A percentile compares a stretch with the other conserved stretches of the same genome.
phyloP scores from a whole-genome alignment of 179 eudicot genomes.

The Vitellaria paradoxa region DNA sequence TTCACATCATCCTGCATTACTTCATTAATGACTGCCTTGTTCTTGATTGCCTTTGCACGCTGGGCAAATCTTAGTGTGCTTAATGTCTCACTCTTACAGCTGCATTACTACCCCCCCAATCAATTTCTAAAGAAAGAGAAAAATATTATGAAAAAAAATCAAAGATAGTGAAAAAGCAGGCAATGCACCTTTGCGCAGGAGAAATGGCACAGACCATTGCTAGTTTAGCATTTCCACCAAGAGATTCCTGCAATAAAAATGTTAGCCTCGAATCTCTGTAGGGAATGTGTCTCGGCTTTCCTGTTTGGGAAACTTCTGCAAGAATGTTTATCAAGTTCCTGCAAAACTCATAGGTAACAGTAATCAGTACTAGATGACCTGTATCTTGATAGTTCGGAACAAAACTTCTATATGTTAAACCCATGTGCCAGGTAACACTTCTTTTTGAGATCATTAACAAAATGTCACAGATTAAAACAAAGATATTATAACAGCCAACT shows the following conservation, averaged over 20 bases:
- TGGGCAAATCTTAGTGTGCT: constrained; percentile 98
- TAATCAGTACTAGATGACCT: constrained; percentile 7
- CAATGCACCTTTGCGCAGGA: constrained; percentile 66
- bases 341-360: constrained; percentile 21
- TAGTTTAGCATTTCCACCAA: constrained; percentile 97
- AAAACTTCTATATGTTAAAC: no score
- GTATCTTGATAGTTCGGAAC: no score
- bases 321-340: constrained; percentile 95
- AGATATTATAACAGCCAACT: no score
- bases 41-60: constrained; percentile 96
- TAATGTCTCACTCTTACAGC: constrained; percentile 91
- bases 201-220: constrained; percentile 99
- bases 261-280: constrained; percentile 96
- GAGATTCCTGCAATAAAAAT: constrained; percentile 94
- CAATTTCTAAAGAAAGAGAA: neutral
- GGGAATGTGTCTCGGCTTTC: constrained; percentile 93
- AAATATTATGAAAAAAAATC: neutral
- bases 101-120: constrained; percentile 25
- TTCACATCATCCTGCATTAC: constrained; percentile 91
- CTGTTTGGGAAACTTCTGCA: constrained; percentile 96
- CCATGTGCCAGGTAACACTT: no score
- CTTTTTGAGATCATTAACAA: no score
- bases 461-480: no score
- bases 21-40: constrained; percentile 93
- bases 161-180: neutral